phyloP scores from a whole-genome alignment of 345 rosid genomes.

The Euphorbia lathyris region DNA sequence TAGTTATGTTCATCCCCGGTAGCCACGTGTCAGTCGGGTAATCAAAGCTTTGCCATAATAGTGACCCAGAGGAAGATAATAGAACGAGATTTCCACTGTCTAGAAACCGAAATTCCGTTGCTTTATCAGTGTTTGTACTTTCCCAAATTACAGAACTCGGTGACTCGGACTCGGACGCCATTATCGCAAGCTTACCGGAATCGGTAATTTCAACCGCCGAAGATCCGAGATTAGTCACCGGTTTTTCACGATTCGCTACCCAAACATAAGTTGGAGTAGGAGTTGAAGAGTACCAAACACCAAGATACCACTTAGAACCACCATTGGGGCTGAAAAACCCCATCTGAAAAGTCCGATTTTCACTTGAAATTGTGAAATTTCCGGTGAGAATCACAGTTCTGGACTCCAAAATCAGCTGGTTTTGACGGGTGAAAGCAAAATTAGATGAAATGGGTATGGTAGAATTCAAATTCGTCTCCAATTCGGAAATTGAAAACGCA shows the following conservation, averaged over 20 bases:
- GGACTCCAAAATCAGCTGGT: conserved; percentile 1
- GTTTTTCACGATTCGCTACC: conserved; percentile 54
- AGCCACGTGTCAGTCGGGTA: conserved; percentile 57
- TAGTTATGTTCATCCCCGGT: conserved; percentile 48
- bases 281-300: conserved; percentile 51
- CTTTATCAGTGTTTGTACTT: conserved; percentile 32
- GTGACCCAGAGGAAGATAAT: conserved; percentile 21
- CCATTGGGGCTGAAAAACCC: conserved; percentile 47
- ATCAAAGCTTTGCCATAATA: conserved; percentile 60
- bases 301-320: conserved; percentile 42
- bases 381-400: conserved; percentile 38
- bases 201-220: conserved; percentile 28
- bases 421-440: neutral
- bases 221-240: conserved; percentile 26
- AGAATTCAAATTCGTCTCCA: neutral
- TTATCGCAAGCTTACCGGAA: conserved; percentile 35
- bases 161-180: conserved; percentile 18
- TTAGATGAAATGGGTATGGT: neutral
- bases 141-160: conserved; percentile 38
- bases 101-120: conserved; percentile 21
- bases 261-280: conserved; percentile 46
- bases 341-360: conserved; percentile 42
- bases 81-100: conserved; percentile 52
- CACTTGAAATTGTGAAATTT: conserved; percentile 42
- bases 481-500: conserved; percentile 1